Conservation (phyloP, 257 asterid species). For the Plantago ovata region DNA sequence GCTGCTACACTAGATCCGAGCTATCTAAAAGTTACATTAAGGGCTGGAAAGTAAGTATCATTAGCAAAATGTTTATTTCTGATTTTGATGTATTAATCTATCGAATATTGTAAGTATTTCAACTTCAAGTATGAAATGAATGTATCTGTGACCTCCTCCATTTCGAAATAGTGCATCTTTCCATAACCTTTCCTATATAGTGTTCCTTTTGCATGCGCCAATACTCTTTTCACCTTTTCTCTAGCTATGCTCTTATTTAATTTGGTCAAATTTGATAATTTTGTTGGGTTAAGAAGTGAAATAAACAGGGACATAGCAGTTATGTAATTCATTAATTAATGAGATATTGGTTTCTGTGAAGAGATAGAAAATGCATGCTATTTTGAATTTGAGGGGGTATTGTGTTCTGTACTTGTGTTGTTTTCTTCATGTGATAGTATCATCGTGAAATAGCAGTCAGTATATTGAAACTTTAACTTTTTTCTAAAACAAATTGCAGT, state of each 20-base stretch:
- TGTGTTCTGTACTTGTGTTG: neutral
- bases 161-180: neutral
- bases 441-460: conserved; percentile 1
- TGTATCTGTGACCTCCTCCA: neutral
- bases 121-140: conserved; percentile 1
- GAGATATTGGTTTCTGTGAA: too few relatives aligned
- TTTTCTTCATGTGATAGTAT: conserved; percentile 7
- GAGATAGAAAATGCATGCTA: too few relatives aligned
- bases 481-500: conserved; percentile 34
- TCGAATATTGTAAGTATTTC: neutral
- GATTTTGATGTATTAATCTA: conserved; percentile 10
- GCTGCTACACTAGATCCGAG: conserved; percentile 72
- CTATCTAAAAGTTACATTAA: conserved; percentile 60
- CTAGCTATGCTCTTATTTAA: too few relatives aligned
- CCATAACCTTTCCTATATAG: too few relatives aligned
- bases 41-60: conserved; percentile 86
- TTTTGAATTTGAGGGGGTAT: too few relatives aligned
- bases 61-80: conserved; percentile 9
- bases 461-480: conserved; percentile 6
- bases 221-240: too few relatives aligned
- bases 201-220: too few relatives aligned
- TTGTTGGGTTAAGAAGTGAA: too few relatives aligned
- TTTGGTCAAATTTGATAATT: too few relatives aligned
- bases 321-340: too few relatives aligned
- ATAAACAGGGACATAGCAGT: too few relatives aligned